Conservation (phyloP, 2,329 filamentous ascomycete genomes). For the Paraphaeosphaeria minitans region DNA sequence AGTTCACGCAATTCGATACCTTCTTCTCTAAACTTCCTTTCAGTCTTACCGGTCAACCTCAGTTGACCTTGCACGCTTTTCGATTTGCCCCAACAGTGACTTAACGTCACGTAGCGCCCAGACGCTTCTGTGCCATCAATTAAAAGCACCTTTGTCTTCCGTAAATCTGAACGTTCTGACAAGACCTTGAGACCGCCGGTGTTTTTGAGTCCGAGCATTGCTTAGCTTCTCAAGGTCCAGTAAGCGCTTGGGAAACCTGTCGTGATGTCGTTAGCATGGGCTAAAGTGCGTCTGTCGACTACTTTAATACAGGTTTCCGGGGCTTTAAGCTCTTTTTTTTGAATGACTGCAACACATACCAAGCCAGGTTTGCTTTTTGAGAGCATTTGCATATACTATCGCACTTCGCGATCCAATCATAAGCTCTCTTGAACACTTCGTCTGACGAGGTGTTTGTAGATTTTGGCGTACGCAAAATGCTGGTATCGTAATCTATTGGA, state of each 20-base stretch:
- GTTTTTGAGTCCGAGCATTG: neutral
- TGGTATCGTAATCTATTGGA: neutral
- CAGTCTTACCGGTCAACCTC: neutral
- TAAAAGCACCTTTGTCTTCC: neutral
- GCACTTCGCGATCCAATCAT: neutral
- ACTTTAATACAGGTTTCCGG: no score
- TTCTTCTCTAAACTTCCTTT: neutral
- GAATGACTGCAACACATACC: neutral
- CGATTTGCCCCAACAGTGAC: constrained; percentile 10
- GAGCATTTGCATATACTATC: neutral
- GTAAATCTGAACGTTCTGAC: neutral
- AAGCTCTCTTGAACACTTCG: neutral
- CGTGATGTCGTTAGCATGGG: neutral
- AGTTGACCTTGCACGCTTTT: neutral
- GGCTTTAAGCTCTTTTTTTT: no score
- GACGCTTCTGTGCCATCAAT: neutral
- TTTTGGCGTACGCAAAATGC: neutral
- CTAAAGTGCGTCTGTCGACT: neutral
- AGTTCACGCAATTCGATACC: constrained; percentile 6
- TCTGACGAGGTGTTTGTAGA: constrained; percentile 5
- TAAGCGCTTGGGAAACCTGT: neutral
- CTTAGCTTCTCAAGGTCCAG: neutral
- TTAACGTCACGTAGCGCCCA: neutral
- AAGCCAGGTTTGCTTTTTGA: neutral
- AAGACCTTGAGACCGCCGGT: neutral